A percentile compares a stretch with the other conserved stretches of the same genome.
Conservation (phyloP, 768 basidiomycete species). For the Pholiota conissans region DNA sequence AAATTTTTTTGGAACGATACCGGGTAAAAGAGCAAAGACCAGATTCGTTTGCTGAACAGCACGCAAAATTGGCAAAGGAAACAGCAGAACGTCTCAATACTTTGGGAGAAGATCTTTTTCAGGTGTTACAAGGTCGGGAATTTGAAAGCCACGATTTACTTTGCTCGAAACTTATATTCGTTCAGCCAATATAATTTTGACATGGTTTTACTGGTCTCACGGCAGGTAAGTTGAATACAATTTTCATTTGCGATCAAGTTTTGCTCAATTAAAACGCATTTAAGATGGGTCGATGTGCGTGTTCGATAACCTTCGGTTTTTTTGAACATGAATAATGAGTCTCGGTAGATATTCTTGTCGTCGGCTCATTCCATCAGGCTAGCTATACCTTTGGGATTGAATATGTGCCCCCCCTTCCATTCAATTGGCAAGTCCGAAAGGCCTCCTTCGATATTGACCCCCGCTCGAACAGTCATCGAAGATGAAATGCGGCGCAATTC, state of each 20-base stretch:
- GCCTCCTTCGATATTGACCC: conserved; percentile 57
- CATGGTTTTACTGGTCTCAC: conserved; percentile 77
- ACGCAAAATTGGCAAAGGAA: conserved; percentile 55
- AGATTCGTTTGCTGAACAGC: conserved; percentile 66
- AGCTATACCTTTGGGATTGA: conserved; percentile 67
- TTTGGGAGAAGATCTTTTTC: conserved; percentile 55
- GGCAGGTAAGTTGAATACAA: conserved; percentile 49
- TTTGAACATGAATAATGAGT: neutral
- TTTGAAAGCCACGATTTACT: neutral
- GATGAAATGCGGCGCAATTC: conserved; percentile 72
- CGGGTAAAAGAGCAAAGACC: conserved; percentile 44
- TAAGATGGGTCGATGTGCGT: conserved; percentile 73
- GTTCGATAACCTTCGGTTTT: neutral
- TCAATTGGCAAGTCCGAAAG: conserved; percentile 59
- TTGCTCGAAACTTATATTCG: neutral
- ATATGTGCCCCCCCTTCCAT: conserved; percentile 65
- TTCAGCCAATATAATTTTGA: conserved; percentile 60
- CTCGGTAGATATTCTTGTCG: conserved; percentile 54
- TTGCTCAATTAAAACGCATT: neutral
- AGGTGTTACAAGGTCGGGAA: conserved; percentile 58
- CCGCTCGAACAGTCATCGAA: conserved; percentile 63
- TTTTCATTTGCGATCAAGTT: neutral
- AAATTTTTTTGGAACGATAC: conserved; percentile 52
- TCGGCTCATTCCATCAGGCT: conserved; percentile 59
- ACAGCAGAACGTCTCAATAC: conserved; percentile 47